Conservation (phyloP, 2,329 filamentous ascomycete species). For the Arthrinium puccinioides region DNA sequence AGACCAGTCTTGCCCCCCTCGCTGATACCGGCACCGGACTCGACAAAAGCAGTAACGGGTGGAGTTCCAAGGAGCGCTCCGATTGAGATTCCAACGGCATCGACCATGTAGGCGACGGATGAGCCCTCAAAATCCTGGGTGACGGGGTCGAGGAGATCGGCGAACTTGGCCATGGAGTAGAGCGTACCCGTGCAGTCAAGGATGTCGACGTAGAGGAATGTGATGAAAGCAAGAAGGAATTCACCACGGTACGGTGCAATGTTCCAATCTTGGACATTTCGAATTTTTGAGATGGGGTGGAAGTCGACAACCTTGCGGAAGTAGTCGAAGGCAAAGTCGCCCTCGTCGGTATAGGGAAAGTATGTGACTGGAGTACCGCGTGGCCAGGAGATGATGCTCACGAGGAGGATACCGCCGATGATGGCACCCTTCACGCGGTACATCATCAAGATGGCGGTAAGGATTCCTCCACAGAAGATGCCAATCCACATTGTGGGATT, state of each 20-base stretch:
- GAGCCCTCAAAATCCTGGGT: slow-evolving; percentile 87
- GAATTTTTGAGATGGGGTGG: slow-evolving; percentile 63
- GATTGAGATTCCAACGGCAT: slow-evolving; percentile 71
- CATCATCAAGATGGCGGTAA: slow-evolving; percentile 75
- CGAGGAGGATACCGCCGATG: slow-evolving; percentile 73
- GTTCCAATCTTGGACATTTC: slow-evolving; percentile 69
- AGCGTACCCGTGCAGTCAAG: slow-evolving; percentile 80
- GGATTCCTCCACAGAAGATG: slow-evolving; percentile 76
- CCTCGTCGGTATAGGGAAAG: slow-evolving; percentile 66
- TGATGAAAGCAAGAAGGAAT: slow-evolving; percentile 78
- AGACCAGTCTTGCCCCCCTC: slow-evolving; percentile 81
- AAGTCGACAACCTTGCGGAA: slow-evolving; percentile 85
- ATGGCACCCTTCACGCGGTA: slow-evolving; percentile 84
- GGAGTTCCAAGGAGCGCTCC: slow-evolving; percentile 71
- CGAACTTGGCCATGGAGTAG: slow-evolving; percentile 85
- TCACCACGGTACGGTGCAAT: slow-evolving; percentile 62
- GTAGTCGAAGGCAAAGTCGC: slow-evolving; percentile 70
- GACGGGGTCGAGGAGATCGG: slow-evolving; percentile 69
- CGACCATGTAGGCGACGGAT: slow-evolving; percentile 75
- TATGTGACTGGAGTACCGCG: slow-evolving; percentile 68
- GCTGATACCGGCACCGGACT: slow-evolving; percentile 83
- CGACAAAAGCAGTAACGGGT: slow-evolving; percentile 80
- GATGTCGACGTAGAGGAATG: slow-evolving; percentile 87
- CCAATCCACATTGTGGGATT: slow-evolving; percentile 81
- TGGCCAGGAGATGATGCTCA: slow-evolving; percentile 86